phyloP scores from a whole-genome alignment of 2,329 filamentous ascomycete genomes.

The Mollisiaceae sp. region DNA sequence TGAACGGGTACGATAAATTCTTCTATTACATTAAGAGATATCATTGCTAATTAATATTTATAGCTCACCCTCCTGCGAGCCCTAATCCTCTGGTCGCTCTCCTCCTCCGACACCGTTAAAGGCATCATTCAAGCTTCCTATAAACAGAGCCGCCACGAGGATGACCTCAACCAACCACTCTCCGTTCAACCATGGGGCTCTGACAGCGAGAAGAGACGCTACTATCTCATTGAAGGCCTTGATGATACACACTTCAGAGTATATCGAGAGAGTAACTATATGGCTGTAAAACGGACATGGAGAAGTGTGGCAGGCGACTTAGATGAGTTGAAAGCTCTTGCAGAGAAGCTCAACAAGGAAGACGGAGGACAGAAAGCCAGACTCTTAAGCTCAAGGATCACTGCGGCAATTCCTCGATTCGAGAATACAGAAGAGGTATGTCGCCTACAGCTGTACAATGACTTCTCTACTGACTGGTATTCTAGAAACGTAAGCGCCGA shows the following conservation, averaged over 20 bases:
- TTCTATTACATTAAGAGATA: background rate
- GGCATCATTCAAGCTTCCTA: constrained; percentile 84
- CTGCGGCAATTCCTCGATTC: constrained; percentile 82
- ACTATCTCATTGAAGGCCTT: constrained; percentile 90
- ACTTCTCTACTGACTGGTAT: constrained; percentile 3
- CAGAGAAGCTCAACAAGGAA: constrained; percentile 74
- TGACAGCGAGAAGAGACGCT: constrained; percentile 88
- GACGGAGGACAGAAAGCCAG: constrained; percentile 85
- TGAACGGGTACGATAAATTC: constrained; percentile 69
- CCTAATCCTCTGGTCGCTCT: constrained; percentile 85
- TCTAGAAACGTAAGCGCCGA: constrained; percentile 85
- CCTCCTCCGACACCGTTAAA: constrained; percentile 84
- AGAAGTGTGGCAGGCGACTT: constrained; percentile 91
- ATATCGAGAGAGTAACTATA: constrained; percentile 90
- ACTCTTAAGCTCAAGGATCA: constrained; percentile 77
- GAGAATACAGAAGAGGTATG: constrained; percentile 89
- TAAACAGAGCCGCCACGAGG: constrained; percentile 82
- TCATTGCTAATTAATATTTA: constrained; percentile 21
- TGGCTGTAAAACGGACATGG: constrained; percentile 79
- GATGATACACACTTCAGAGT: constrained; percentile 94
- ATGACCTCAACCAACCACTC: constrained; percentile 80
- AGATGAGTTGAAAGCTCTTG: constrained; percentile 78
- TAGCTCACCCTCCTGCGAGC: constrained; percentile 84
- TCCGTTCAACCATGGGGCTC: constrained; percentile 90
- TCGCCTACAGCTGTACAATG: constrained; percentile 25